Base-by-base conservation (phyloP, 176 grass and related monocot genomes). In the Cenchrus purpureus region DNA sequence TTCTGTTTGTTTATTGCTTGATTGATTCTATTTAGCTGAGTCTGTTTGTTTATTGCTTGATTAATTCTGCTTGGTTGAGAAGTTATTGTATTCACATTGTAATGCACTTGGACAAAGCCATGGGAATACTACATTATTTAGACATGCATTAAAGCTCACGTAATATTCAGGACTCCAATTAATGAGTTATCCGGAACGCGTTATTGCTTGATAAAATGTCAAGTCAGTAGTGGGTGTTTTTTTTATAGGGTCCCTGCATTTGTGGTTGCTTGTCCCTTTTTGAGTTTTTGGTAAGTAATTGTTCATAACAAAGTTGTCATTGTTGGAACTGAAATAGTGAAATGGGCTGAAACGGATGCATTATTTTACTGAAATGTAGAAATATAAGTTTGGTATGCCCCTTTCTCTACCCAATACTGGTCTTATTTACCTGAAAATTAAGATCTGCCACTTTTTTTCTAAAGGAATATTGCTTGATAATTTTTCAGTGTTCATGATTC, bases 21-120 rank as follows among this genome's bases (percentile, higher is more conserved):
- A 40, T 40, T 40, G 37, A 4, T 40, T 40, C 37, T 40, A 40
- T 40, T 40, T 40, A 40, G 37, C 37, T 40, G 37, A 40, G 16
- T 83, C 49, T 76, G 6, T 82, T 86, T 71, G 64, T 56, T 48
- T 46, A 29, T 48, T 90, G 56, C 79, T 81, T 77, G 11, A 10
- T 48, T 29, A 64, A 53, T 67, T 84, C 12, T 51, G 12, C 13
- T 67, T 31, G 44, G 68, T 48, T 15, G 2, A 43, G 22, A 10
- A 44, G 29, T 90, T 59, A n/a, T 48, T 11, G 22, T 17, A 16
- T 49, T 77, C 17, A n/a, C 2, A 14, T 55, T 58, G n/a, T 16
- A 20, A n/a, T 85, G 34, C 11, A 10, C 20, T 48, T 71, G 2
- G 20, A 25, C 43, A 4, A 22, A 71, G 15, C 54, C 45, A 40